phyloP scores from a whole-genome alignment of 768 basidiomycete species.

The Russula compacta region DNA sequence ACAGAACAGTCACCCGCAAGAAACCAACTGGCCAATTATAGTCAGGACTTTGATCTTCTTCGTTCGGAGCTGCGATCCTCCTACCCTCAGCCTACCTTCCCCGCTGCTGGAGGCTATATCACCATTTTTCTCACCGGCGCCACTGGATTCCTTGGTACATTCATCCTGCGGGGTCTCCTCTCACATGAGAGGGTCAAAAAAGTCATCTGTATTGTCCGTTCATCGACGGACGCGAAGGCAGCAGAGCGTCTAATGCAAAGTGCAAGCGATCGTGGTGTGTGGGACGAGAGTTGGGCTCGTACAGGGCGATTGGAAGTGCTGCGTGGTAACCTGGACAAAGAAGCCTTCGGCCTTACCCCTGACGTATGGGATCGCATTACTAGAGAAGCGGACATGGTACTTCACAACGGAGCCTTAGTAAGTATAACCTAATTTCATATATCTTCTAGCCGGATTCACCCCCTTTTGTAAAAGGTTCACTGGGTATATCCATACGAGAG shows the following conservation, averaged over 20 bases:
- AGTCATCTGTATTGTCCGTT: constrained; percentile 89
- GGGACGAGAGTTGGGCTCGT: constrained; percentile 77
- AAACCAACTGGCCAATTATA: constrained; percentile 30
- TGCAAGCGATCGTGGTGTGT: constrained; percentile 71
- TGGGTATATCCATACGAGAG: constrained; percentile 99
- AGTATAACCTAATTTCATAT: constrained; percentile 21
- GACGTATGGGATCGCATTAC: constrained; percentile 59
- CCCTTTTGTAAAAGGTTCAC: constrained; percentile 55
- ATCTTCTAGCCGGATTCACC: not conserved
- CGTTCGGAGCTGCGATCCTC: constrained; percentile 45
- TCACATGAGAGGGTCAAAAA: constrained; percentile 60
- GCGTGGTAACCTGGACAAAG: constrained; percentile 71
- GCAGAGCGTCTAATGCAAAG: constrained; percentile 61
- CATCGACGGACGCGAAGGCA: constrained; percentile 50
- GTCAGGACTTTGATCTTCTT: constrained; percentile 64
- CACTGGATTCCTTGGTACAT: constrained; percentile 94
- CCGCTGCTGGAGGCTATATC: constrained; percentile 43
- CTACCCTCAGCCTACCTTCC: constrained; percentile 54
- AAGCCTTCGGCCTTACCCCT: constrained; percentile 61
- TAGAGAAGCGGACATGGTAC: constrained; percentile 65
- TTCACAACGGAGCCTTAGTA: constrained; percentile 97
- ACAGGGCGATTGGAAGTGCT: constrained; percentile 67
- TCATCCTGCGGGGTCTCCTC: constrained; percentile 77
- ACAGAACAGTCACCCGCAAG: not conserved
- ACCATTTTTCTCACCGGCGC: constrained; percentile 95